phyloP scores from a whole-genome alignment of 2,329 filamentous ascomycete genomes.

The Penicillium olsonii region DNA sequence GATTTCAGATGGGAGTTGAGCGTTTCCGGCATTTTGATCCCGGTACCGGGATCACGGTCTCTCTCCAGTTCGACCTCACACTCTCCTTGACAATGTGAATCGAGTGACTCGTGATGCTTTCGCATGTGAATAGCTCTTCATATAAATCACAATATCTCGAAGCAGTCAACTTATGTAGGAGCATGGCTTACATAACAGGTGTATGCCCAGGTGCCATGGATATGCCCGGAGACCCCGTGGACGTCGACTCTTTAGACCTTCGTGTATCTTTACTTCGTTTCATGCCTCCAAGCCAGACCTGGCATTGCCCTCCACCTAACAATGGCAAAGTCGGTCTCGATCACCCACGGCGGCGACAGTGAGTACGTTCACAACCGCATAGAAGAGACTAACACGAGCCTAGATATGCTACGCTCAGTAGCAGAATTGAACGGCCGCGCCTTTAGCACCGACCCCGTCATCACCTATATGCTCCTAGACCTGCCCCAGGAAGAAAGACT shows the following conservation, averaged over 20 bases:
- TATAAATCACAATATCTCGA: background rate
- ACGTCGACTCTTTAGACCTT: background rate
- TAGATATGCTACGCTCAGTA: constrained; percentile 14
- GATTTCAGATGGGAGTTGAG: background rate
- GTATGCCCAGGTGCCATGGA: no score
- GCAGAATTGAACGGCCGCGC: constrained; percentile 21
- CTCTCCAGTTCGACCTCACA: no score
- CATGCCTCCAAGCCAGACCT: background rate
- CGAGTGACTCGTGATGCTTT: no score
- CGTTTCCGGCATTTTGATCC: constrained; percentile 3
- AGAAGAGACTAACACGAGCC: background rate
- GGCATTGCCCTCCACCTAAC: background rate
- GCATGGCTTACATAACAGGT: background rate
- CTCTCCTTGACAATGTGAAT: no score
- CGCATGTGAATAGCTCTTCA: no score
- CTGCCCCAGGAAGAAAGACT: constrained; percentile 20
- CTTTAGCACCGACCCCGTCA: constrained; percentile 23
- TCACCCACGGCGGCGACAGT: constrained; percentile 7
- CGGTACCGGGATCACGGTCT: constrained; percentile 11
- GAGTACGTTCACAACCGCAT: background rate
- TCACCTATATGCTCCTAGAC: constrained; percentile 24
- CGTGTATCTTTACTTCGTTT: background rate
- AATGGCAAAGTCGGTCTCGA: constrained; percentile 8
- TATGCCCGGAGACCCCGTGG: no score
- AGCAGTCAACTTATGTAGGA: background rate